A percentile compares a stretch with the other conserved stretches of the same genome.
phyloP scores from a whole-genome alignment of 352 stramenopile genomes.

The Globisporangium heterothallicum region DNA sequence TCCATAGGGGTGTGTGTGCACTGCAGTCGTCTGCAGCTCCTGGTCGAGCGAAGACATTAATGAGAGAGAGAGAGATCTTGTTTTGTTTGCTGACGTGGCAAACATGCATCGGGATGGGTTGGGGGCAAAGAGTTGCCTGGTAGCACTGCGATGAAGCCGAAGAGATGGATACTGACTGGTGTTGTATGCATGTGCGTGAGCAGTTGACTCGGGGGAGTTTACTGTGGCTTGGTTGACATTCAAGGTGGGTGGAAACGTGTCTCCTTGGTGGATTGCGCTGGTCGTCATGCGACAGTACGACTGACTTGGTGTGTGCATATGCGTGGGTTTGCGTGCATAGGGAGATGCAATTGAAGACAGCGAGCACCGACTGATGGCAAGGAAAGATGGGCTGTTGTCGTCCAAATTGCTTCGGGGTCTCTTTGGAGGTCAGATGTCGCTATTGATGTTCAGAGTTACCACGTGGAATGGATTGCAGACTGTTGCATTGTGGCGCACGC shows the following conservation, averaged over 20 bases:
- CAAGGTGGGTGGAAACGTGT: constrained; percentile 36
- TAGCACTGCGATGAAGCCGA: background rate
- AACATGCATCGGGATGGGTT: background rate
- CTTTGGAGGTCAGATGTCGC: constrained; percentile 46
- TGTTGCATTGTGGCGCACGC: too few species aligned
- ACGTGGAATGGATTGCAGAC: too few species aligned
- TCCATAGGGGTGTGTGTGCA: background rate
- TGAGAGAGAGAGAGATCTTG: too few species aligned
- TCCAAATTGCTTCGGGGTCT: constrained; percentile 73
- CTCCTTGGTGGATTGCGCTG: background rate
- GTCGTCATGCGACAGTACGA: constrained; percentile 1
- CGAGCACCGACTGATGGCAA: constrained; percentile 57
- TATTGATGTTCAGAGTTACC: background rate
- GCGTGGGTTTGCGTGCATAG: too few species aligned
- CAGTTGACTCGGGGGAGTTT: constrained; percentile 74
- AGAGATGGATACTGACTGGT: background rate
- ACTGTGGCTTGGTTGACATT: constrained; percentile 85
- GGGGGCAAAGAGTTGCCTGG: too few species aligned
- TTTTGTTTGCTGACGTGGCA: background rate
- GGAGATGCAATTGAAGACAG: constrained; percentile 66
- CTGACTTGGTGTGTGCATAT: background rate
- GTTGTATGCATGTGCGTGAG: background rate
- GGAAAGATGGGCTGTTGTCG: constrained; percentile 61
- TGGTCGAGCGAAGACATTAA: too few species aligned
- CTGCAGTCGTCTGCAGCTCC: background rate